Evolutionary conservation across 768 basidiomycete species (phyloP).

Genomic region (Piloderma croceum): DNA sequence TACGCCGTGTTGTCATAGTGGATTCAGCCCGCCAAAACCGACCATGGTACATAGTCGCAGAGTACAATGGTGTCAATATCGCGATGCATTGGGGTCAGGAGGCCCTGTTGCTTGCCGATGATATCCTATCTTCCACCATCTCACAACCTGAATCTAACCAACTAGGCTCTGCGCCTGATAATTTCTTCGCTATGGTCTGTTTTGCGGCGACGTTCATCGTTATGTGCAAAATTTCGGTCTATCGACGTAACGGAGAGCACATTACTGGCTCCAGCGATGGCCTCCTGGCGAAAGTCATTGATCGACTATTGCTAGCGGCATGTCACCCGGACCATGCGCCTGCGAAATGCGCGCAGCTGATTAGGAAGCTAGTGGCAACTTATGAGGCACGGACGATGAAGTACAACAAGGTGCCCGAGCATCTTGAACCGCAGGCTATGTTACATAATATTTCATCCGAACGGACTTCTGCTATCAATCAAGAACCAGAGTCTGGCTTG

Average conservation of each 20-base stretch:
- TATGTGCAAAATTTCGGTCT: constrained; percentile 36
- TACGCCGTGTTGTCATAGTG: constrained; percentile 12
- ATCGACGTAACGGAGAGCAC: constrained; percentile 28
- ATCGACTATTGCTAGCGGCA: constrained; percentile 29
- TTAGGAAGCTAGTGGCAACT: constrained; percentile 27
- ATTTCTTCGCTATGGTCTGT: constrained; percentile 35
- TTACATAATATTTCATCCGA: constrained; percentile 4
- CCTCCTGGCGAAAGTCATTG: constrained; percentile 30
- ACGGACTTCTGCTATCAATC: background rate
- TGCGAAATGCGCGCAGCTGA: constrained; percentile 38
- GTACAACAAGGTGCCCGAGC: background rate
- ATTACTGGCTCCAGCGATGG: constrained; percentile 35
- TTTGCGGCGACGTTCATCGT: constrained; percentile 41
- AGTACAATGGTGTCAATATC: constrained; percentile 30
- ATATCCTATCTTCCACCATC: constrained; percentile 30
- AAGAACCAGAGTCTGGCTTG: background rate
- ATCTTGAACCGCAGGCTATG: background rate
- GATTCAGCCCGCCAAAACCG: constrained; percentile 1
- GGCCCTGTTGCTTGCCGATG: constrained; percentile 33
- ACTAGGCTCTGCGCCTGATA: constrained; percentile 38
- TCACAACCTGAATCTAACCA: constrained; percentile 27
- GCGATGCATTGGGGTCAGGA: constrained; percentile 34
- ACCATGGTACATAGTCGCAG: constrained; percentile 19
- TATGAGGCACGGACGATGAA: constrained; percentile 18
- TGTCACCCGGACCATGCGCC: constrained; percentile 35